A percentile compares a stretch with the other conserved stretches of the same genome.
Evolutionary conservation across 1,284 basidiomycete genomes (phyloP).

Genomic region (Rhodotorula mucilaginosa): DNA sequence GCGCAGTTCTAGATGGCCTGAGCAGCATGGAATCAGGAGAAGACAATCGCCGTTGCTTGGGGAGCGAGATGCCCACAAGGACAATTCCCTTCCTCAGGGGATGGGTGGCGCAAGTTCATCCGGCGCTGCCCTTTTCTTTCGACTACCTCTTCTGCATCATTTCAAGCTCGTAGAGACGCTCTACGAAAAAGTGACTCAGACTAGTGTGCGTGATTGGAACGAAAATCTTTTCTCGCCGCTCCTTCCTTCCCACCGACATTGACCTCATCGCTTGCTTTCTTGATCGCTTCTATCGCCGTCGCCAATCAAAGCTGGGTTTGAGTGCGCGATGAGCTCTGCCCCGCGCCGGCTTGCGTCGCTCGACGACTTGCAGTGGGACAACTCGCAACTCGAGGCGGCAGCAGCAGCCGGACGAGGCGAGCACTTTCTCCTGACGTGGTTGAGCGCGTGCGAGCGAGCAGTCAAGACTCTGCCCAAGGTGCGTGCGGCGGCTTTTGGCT

Average conservation of each 20-base stretch:
- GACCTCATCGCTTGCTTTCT: not conserved
- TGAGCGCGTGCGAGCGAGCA: constrained; percentile 24
- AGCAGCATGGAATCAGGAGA: too few relatives aligned
- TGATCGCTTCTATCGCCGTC: not conserved
- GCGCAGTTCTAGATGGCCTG: too few relatives aligned
- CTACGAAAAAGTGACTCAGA: too few relatives aligned
- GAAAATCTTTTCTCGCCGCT: not conserved
- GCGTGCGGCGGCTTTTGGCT: not conserved
- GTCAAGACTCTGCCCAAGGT: constrained; percentile 16
- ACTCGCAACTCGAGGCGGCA: constrained; percentile 3
- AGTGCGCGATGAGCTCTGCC: not conserved
- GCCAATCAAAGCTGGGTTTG: not conserved
- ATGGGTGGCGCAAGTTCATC: too few relatives aligned
- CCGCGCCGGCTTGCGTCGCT: not conserved
- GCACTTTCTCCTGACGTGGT: constrained; percentile 29
- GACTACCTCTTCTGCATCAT: too few relatives aligned
- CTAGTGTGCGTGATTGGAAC: too few relatives aligned
- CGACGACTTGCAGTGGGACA: constrained; percentile 15
- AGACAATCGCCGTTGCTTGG: too few relatives aligned
- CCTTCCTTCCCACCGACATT: not conserved
- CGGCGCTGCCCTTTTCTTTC: too few relatives aligned
- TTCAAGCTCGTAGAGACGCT: too few relatives aligned
- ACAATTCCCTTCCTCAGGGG: too few relatives aligned
- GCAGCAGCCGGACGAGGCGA: constrained; percentile 13
- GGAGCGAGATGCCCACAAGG: too few relatives aligned